Conservation (phyloP, 495 filamentous ascomycete genomes). For the Penicillium goetzii region DNA sequence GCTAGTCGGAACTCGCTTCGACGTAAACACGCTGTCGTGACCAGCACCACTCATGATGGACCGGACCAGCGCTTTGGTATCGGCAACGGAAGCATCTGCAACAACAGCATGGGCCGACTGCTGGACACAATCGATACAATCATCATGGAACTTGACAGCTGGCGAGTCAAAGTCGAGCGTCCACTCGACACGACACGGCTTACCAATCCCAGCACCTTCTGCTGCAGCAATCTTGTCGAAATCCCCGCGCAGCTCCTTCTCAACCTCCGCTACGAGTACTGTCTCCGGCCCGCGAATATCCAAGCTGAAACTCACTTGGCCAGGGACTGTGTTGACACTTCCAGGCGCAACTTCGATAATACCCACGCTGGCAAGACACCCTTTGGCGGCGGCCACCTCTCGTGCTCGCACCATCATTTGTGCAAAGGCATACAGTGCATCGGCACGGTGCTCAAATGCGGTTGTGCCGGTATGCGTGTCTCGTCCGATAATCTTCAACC, state of each 20-base stretch:
- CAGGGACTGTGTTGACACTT: conserved; percentile 76
- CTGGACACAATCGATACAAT: conserved; percentile 70
- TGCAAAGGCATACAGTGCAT: conserved; percentile 69
- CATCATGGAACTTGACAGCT: conserved; percentile 68
- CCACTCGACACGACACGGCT: conserved; percentile 62
- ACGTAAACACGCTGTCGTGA: conserved; percentile 68
- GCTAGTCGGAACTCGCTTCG: conserved; percentile 60
- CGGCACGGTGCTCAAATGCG: conserved; percentile 58
- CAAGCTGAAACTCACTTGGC: conserved; percentile 67
- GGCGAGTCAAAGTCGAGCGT: conserved; percentile 64
- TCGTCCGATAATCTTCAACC: conserved; percentile 64
- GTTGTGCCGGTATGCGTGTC: conserved; percentile 81
- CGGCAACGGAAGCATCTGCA: conserved; percentile 49
- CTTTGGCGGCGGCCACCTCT: conserved; percentile 57
- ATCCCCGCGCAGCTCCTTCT: conserved; percentile 55
- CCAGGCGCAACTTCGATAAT: conserved; percentile 69
- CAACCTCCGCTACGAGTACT: conserved; percentile 57
- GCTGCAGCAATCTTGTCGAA: conserved; percentile 61
- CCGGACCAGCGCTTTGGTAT: conserved; percentile 45
- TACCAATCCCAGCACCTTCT: conserved; percentile 53
- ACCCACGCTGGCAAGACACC: conserved; percentile 70
- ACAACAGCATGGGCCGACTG: conserved; percentile 60
- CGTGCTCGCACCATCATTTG: conserved; percentile 71
- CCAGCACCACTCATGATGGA: conserved; percentile 60
- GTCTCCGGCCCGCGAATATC: conserved; percentile 71